phyloP scores from a whole-genome alignment of 352 stramenopile species.

The Pythium pyrilobum region DNA sequence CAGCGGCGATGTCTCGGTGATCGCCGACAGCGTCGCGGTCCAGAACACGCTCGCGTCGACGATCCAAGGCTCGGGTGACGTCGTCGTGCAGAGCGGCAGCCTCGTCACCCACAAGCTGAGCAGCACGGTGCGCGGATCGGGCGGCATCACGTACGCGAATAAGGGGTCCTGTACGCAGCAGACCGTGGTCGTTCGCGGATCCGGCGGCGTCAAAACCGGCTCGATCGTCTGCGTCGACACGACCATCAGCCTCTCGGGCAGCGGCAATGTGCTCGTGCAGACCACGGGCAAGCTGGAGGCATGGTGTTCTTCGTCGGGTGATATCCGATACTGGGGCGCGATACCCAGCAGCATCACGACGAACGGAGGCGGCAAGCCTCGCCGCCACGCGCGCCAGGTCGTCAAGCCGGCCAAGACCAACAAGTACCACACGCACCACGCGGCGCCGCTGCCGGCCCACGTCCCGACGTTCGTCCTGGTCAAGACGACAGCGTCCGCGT shows the following conservation, averaged over 20 bases:
- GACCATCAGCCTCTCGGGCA: conserved; percentile 35
- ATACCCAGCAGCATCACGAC: conserved; percentile 27
- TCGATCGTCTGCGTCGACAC: conserved; percentile 38
- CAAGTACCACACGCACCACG: conserved; percentile 4
- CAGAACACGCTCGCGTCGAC: conserved; percentile 8
- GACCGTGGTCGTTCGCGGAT: conserved; percentile 25
- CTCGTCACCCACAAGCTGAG: conserved; percentile 11
- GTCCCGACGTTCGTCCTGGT: conserved; percentile 1
- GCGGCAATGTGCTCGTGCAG: conserved; percentile 35
- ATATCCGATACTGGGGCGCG: conserved; percentile 29
- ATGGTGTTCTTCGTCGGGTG: conserved; percentile 22
- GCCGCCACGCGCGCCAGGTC: neutral
- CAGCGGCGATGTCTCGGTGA: conserved; percentile 20
- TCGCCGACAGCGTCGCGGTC: conserved; percentile 20
- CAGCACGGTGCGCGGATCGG: conserved; percentile 27
- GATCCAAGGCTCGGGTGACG: conserved; percentile 26
- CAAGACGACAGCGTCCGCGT: neutral
- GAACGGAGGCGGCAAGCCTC: neutral
- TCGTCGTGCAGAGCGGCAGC: conserved; percentile 24
- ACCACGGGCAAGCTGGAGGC: conserved; percentile 30
- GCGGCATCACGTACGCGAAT: conserved; percentile 30
- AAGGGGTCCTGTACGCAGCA: conserved; percentile 24
- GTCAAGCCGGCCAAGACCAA: conserved; percentile 8
- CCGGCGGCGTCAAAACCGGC: conserved; percentile 30
- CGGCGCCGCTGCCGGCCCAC: neutral